Percentiles rank a stretch among this genome's conserved stretches.
Conservation (phyloP, 2,329 filamentous ascomycete species). For the Sarocladium oryzae region DNA sequence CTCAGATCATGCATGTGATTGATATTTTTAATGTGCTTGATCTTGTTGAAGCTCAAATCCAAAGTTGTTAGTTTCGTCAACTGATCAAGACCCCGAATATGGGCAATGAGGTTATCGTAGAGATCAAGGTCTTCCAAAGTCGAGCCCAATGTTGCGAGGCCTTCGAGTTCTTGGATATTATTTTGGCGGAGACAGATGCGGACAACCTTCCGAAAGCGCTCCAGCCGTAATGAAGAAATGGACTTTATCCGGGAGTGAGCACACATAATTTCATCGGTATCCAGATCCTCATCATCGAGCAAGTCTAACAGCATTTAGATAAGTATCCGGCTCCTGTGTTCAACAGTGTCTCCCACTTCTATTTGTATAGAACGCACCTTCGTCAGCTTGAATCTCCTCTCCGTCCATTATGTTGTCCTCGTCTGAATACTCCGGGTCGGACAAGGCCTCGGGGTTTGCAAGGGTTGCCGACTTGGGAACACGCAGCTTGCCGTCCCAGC, state of each 20-base stretch:
- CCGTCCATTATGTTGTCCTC: conserved; percentile 61
- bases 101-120: conserved; percentile 91
- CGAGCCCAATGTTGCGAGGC: conserved; percentile 57
- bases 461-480: conserved; percentile 57
- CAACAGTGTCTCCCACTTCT: not conserved
- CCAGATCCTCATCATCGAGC: conserved; percentile 52
- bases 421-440: conserved; percentile 79
- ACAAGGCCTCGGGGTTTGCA: conserved; percentile 73
- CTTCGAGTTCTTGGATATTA: conserved; percentile 71
- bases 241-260: conserved; percentile 81
- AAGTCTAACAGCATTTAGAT: conserved; percentile 37
- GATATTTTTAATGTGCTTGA: conserved; percentile 94
- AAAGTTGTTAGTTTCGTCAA: conserved; percentile 70
- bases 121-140: conserved; percentile 82
- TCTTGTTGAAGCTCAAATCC: conserved; percentile 97
- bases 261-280: conserved; percentile 75
- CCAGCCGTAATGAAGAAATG: conserved; percentile 70
- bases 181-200: conserved; percentile 92
- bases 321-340: not conserved
- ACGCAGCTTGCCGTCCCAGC: conserved; percentile 80
- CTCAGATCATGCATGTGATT: conserved; percentile 68
- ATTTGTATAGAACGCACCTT: conserved; percentile 47
- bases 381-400: conserved; percentile 73
- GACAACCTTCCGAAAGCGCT: conserved; percentile 70
- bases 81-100: conserved; percentile 76